phyloP scores from a whole-genome alignment of 176 grass and related monocot genomes.

The Aegilops speltoides region DNA sequence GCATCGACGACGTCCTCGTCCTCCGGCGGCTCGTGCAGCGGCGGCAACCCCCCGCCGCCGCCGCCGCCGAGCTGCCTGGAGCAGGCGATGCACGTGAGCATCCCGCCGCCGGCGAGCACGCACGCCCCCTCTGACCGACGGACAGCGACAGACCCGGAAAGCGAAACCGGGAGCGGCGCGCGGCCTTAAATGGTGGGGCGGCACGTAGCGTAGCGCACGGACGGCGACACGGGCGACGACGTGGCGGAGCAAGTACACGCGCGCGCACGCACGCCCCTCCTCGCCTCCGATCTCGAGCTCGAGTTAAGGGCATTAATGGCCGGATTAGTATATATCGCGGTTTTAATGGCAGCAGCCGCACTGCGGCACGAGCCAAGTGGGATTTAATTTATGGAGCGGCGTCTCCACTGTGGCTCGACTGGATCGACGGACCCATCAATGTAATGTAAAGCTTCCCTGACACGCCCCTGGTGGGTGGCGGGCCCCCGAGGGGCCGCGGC shows the following conservation, averaged over 20 bases:
- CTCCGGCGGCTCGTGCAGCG: slow-evolving; percentile 56
- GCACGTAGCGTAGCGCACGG: not conserved
- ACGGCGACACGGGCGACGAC: not conserved
- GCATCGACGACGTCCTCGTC: slow-evolving; percentile 45
- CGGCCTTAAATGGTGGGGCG: slow-evolving; percentile 16
- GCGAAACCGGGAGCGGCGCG: not conserved
- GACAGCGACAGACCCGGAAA: not conserved
- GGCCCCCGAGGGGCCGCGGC: not conserved
- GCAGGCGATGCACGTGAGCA: slow-evolving; percentile 97
- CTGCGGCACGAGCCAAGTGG: slow-evolving; percentile 32
- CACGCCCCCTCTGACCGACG: not conserved
- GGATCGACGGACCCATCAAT: slow-evolving; percentile 4
- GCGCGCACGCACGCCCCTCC: no score
- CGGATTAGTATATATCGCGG: slow-evolving; percentile 31
- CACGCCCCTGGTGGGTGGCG: not conserved
- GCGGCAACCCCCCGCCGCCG: not conserved
- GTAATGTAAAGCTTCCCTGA: slow-evolving; percentile 27
- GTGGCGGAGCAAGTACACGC: not conserved
- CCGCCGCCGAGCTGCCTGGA: slow-evolving; percentile 68
- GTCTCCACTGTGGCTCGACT: not conserved
- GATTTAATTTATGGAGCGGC: slow-evolving; percentile 41
- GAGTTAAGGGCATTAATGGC: slow-evolving; percentile 41
- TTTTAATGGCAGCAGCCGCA: slow-evolving; percentile 19
- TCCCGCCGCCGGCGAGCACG: slow-evolving; percentile 9
- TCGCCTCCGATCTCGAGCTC: slow-evolving; percentile 47